Evolutionary conservation across 2,329 filamentous ascomycete species (phyloP).

Genomic region (Biscogniauxia sp.): DNA sequence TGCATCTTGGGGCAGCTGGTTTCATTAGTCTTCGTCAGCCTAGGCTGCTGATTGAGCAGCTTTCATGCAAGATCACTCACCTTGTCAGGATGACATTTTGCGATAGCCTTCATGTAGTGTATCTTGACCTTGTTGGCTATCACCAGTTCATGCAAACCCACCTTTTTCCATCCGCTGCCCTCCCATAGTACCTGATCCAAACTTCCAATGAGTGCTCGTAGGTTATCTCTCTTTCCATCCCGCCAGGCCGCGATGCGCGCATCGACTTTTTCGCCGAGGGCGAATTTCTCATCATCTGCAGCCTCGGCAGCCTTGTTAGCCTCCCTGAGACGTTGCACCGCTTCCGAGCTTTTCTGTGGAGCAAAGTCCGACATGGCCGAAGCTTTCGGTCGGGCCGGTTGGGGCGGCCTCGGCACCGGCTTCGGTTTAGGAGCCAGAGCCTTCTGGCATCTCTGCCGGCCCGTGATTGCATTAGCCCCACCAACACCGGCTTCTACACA

Average conservation of each 20-base stretch:
- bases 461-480: slow-evolving; percentile 79
- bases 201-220: slow-evolving; percentile 82
- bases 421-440: slow-evolving; percentile 71
- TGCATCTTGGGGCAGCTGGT: slow-evolving; percentile 61
- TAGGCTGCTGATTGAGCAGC: background rate
- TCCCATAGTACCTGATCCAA: slow-evolving; percentile 90
- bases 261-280: slow-evolving; percentile 81
- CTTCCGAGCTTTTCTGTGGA: slow-evolving; percentile 61
- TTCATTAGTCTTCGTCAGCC: background rate
- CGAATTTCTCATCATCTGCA: slow-evolving; percentile 91
- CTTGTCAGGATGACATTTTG: slow-evolving; percentile 98
- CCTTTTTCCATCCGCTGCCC: slow-evolving; percentile 92
- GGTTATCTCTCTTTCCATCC: slow-evolving; percentile 87
- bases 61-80: slow-evolving; percentile 50
- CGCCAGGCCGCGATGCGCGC: slow-evolving; percentile 77
- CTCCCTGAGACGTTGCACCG: slow-evolving; percentile 76
- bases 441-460: slow-evolving; percentile 84
- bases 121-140: slow-evolving; percentile 96
- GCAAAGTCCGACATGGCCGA: slow-evolving; percentile 39
- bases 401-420: slow-evolving; percentile 42
- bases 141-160: slow-evolving; percentile 89
- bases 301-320: slow-evolving; percentile 83
- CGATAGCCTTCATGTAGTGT: slow-evolving; percentile 98
- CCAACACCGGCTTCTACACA: slow-evolving; percentile 84
- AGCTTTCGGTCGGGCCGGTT: slow-evolving; percentile 42